phyloP scores from a whole-genome alignment of 345 rosid species.

The Lenwebbia sp. region DNA sequence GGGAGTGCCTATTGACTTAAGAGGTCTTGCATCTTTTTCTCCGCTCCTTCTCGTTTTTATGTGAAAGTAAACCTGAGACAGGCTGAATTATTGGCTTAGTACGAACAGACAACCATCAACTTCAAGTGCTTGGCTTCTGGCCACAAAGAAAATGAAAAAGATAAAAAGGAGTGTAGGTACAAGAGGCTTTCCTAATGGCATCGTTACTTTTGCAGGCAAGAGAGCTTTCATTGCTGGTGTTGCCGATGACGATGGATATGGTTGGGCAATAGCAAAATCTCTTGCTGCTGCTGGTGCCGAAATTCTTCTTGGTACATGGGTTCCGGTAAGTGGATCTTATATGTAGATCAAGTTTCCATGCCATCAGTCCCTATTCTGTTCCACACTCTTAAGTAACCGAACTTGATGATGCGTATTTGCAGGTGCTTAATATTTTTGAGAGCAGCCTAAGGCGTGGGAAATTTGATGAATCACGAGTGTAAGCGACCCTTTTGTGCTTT shows the following conservation, averaged over 20 bases:
- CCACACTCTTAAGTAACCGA: neutral
- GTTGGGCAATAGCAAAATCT: conserved; percentile 70
- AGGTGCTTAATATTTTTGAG: conserved; percentile 57
- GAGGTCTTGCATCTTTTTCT: conserved; percentile 15
- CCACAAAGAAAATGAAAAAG: neutral
- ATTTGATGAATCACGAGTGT: conserved; percentile 49
- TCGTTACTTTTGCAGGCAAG: conserved; percentile 21
- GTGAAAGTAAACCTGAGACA: neutral
- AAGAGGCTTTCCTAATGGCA: neutral
- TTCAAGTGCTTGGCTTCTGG: neutral
- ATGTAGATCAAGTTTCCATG: neutral
- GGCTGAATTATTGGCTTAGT: neutral
- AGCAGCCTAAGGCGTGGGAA: conserved; percentile 45
- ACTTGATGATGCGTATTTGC: neutral
- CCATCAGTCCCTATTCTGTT: neutral
- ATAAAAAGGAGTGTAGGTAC: neutral
- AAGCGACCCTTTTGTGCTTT: conserved; percentile 2
- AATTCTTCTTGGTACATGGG: conserved; percentile 61
- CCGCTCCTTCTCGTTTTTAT: neutral
- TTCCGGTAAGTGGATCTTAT: conserved; percentile 32
- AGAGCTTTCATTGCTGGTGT: conserved; percentile 60
- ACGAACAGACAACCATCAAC: neutral
- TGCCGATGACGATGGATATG: conserved; percentile 62
- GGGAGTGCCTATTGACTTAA: conserved; percentile 47
- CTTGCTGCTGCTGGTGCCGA: conserved; percentile 66